These are phyloP conservation scores for Stagonosporopsis rhizophila DNA, from an alignment of 2,329 filamentous ascomycete genomes.

Conservation along the genomic window DNA sequence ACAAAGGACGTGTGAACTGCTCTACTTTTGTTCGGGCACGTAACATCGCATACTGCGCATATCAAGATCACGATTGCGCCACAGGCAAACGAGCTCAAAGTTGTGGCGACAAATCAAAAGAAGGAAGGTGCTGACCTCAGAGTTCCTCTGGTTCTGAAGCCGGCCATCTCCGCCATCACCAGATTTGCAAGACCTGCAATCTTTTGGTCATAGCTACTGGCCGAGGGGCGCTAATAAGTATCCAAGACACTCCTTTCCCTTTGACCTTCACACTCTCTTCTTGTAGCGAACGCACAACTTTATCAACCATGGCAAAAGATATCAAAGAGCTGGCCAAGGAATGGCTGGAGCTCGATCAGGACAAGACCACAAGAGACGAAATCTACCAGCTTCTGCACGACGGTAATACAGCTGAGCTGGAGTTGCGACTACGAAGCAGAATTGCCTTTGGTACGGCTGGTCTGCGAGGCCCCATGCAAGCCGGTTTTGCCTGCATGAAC, in stretches of 20 bases:
- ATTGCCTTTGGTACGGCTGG: constrained; percentile 70
- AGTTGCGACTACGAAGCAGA: constrained; percentile 60
- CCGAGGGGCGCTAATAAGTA: constrained; percentile 15
- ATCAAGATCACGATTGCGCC: background rate
- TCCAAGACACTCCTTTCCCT: background rate
- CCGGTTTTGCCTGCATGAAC: constrained; percentile 69
- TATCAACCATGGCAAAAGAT: constrained; percentile 37
- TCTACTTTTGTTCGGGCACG: background rate
- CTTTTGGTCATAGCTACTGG: constrained; percentile 16
- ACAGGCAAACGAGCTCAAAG: too few species aligned
- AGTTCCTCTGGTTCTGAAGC: constrained; percentile 13
- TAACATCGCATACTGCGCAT: background rate
- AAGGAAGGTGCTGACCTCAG: constrained; percentile 5
- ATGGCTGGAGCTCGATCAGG: constrained; percentile 67
- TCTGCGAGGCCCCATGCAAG: constrained; percentile 69
- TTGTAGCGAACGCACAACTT: background rate
- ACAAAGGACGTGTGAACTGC: background rate
- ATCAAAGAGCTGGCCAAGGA: constrained; percentile 57
- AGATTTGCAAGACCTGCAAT: constrained; percentile 28
- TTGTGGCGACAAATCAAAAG: background rate
- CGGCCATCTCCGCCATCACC: constrained; percentile 41
- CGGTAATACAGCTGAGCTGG: constrained; percentile 57
- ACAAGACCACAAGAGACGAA: constrained; percentile 61
- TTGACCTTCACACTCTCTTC: background rate
- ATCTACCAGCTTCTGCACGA: constrained; percentile 60